These are phyloP conservation scores for Quercus mongolica DNA, from an alignment of 306 rosid genomes.

Conservation along the genomic window DNA sequence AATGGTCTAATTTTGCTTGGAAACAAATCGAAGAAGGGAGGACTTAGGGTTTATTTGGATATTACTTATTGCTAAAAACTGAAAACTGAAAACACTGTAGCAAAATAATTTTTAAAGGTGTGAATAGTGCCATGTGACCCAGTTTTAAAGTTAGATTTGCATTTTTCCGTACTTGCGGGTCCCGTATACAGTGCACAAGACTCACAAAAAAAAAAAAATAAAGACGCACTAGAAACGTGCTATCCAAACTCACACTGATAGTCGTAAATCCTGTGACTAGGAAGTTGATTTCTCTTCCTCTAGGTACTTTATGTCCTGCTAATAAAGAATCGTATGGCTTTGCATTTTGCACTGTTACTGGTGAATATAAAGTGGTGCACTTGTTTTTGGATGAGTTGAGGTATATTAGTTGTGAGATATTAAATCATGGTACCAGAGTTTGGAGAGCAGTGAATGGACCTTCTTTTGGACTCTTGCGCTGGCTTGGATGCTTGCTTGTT, in stretches of 20 bases:
- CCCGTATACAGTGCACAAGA: accelerated
- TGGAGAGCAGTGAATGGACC: slow-evolving; percentile 53
- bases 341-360: slow-evolving; percentile 11
- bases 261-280: slow-evolving; percentile 52
- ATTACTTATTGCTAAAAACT: too few relatives aligned
- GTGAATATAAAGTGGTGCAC: slow-evolving; percentile 47
- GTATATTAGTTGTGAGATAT: slow-evolving; percentile 36
- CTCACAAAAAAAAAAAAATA: too few relatives aligned
- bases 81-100: too few relatives aligned
- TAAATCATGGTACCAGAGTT: slow-evolving; percentile 13
- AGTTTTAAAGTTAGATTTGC: too few relatives aligned
- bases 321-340: slow-evolving; percentile 43
- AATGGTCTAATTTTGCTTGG: slow-evolving; percentile 49
- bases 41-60: not conserved
- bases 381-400: slow-evolving; percentile 36
- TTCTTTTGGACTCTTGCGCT: slow-evolving; percentile 30
- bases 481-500: slow-evolving; percentile 39
- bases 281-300: slow-evolving; percentile 38
- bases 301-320: slow-evolving; percentile 30
- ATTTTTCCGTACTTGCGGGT: too few relatives aligned
- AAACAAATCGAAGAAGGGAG: slow-evolving; percentile 36
- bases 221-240: too few relatives aligned
- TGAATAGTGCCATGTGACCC: too few relatives aligned
- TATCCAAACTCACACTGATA: not conserved
- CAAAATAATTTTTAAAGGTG: too few relatives aligned